Percentiles rank a stretch among this genome's conserved stretches.
phyloP scores from a whole-genome alignment of 2,329 filamentous ascomycete species.

The Calycina herbarum region DNA sequence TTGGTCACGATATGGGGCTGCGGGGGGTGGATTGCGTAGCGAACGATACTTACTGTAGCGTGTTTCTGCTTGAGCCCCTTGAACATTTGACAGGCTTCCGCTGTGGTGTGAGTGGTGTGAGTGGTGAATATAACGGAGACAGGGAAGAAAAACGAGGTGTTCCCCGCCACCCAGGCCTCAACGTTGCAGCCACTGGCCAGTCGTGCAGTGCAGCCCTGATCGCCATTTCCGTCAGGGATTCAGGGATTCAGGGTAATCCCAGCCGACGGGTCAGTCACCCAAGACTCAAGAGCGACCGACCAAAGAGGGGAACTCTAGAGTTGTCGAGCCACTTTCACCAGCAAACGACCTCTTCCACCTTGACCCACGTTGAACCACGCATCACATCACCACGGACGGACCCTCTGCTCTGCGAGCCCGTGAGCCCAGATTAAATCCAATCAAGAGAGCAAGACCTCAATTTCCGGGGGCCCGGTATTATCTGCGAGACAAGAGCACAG shows the following conservation, averaged over 20 bases:
- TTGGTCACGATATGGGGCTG: not conserved
- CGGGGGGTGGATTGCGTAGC: not conserved
- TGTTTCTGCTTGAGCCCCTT: conserved; percentile 16
- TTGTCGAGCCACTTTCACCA: not conserved
- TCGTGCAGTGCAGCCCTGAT: not conserved
- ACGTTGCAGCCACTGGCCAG: not conserved
- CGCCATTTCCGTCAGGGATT: not conserved
- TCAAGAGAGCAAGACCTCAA: conserved; percentile 11
- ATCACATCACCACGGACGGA: conserved; percentile 4
- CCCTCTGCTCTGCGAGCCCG: conserved; percentile 6
- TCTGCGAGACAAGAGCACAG: too few relatives aligned
- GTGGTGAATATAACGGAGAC: not conserved
- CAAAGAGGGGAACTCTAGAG: not conserved
- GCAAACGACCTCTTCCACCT: not conserved
- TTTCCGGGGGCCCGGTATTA: conserved; percentile 5
- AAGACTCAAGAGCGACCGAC: not conserved
- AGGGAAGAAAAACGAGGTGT: not conserved
- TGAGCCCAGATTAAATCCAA: conserved; percentile 18
- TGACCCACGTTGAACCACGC: not conserved
- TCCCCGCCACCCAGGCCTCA: not conserved
- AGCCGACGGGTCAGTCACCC: not conserved
- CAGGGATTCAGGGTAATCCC: not conserved
- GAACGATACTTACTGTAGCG: not conserved
- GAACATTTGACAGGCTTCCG: not conserved
- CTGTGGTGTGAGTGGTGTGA: not conserved